These are phyloP conservation scores for Berberis thunbergii DNA, from an alignment of 164 flowering plant species.

Conservation along the genomic window DNA sequence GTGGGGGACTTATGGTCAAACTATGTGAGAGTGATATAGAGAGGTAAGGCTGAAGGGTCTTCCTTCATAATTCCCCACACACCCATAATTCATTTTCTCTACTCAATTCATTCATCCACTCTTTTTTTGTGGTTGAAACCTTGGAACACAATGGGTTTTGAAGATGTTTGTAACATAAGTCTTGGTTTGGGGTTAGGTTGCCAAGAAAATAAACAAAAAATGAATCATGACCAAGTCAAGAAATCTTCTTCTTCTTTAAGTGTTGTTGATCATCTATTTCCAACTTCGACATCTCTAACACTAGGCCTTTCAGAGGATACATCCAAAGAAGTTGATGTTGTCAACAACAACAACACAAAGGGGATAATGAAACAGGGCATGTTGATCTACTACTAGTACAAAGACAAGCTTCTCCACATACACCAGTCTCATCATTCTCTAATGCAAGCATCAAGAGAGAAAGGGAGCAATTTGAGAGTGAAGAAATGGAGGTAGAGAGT, in stretches of 20 bases:
- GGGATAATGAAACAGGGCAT: neutral
- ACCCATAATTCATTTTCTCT: slow-evolving; percentile 22
- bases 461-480: slow-evolving; percentile 38
- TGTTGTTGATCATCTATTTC: slow-evolving; percentile 3
- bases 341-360: slow-evolving; percentile 2
- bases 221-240: neutral
- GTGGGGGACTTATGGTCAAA: slow-evolving; percentile 42
- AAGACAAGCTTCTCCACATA: slow-evolving; percentile 31
- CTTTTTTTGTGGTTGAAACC: neutral
- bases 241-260: neutral
- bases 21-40: slow-evolving; percentile 23
- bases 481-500: slow-evolving; percentile 32
- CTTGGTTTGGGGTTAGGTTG: slow-evolving; percentile 50
- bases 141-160: slow-evolving; percentile 30
- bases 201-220: slow-evolving; percentile 1
- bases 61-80: slow-evolving; percentile 20
- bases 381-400: slow-evolving; percentile 3
- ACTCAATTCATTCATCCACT: slow-evolving; percentile 29
- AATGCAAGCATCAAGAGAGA: slow-evolving; percentile 61
- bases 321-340: neutral
- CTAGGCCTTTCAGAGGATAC: slow-evolving; percentile 35
- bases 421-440: slow-evolving; percentile 59
- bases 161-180: slow-evolving; percentile 40
- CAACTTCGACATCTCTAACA: slow-evolving; percentile 25
- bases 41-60: slow-evolving; percentile 13